A percentile compares a stretch with the other conserved stretches of the same genome.
Conservation (phyloP, 495 filamentous ascomycete species). For the Cladorrhinum samala region DNA sequence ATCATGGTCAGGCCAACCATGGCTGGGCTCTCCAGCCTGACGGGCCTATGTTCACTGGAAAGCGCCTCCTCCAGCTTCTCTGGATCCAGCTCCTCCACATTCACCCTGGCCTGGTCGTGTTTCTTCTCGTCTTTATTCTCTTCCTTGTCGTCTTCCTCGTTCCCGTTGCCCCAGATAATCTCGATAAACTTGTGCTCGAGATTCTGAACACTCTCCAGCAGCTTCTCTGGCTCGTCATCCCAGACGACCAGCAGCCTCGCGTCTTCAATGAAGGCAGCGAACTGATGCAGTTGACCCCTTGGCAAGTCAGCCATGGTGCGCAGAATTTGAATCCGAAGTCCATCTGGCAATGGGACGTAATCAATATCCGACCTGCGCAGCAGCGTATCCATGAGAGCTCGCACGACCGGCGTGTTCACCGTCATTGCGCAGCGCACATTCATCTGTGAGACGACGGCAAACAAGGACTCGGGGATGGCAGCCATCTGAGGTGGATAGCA, state of each 20-base stretch:
- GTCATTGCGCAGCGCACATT: constrained; percentile 46
- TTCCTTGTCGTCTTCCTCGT: constrained; percentile 35
- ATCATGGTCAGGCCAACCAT: constrained; percentile 46
- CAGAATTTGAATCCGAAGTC: constrained; percentile 56
- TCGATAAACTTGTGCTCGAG: constrained; percentile 49
- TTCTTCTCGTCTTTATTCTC: constrained; percentile 32
- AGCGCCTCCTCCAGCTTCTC: constrained; percentile 27
- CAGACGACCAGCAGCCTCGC: constrained; percentile 55
- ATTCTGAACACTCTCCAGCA: constrained; percentile 42
- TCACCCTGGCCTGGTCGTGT: constrained; percentile 13
- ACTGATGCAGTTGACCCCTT: constrained; percentile 56
- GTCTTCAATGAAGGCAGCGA: constrained; percentile 59
- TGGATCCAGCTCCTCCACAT: constrained; percentile 8
- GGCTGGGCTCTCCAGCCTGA: constrained; percentile 45
- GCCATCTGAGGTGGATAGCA: constrained; percentile 51
- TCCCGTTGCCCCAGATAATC: constrained; percentile 47
- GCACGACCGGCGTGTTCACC: constrained; percentile 27
- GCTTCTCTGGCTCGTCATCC: constrained; percentile 56
- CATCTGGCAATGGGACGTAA: constrained; percentile 50
- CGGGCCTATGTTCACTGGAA: constrained; percentile 32
- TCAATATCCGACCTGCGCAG: constrained; percentile 27
- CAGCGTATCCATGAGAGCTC: constrained; percentile 20
- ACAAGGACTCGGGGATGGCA: constrained; percentile 42
- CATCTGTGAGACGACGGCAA: constrained; percentile 44
- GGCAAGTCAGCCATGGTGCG: constrained; percentile 49